These are phyloP conservation scores for Pichia cephalocereana DNA, from an alignment of 805 yeast genomes.

Conservation along the genomic window DNA sequence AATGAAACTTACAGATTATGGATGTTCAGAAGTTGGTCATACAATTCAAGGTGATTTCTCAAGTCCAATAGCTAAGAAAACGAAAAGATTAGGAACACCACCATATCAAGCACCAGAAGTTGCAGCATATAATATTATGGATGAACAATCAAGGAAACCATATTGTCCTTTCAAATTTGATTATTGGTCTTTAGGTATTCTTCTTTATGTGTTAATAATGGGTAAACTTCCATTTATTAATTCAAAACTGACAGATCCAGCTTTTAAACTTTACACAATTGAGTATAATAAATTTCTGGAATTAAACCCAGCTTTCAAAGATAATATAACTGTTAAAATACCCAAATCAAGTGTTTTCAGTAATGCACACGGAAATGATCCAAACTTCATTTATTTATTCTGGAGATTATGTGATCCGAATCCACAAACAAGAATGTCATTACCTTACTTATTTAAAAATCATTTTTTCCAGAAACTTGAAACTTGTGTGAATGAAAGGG, in stretches of 20 bases:
- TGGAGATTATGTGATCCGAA: slow-evolving; percentile 70
- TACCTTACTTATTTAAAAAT: slow-evolving; percentile 47
- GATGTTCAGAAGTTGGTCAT: slow-evolving; percentile 62
- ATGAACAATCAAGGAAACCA: slow-evolving; percentile 16
- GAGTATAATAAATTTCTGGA: slow-evolving; percentile 28
- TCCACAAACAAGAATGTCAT: slow-evolving; percentile 40
- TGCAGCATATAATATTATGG: slow-evolving; percentile 34
- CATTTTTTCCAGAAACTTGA: slow-evolving; percentile 55
- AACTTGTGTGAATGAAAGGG: slow-evolving; percentile 45
- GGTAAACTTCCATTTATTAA: slow-evolving; percentile 52
- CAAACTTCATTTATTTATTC: slow-evolving; percentile 23
- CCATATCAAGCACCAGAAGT: slow-evolving; percentile 80
- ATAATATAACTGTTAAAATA: slow-evolving; percentile 45
- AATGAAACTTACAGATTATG: slow-evolving; percentile 67
- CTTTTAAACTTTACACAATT: slow-evolving; percentile 46
- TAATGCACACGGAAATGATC: slow-evolving; percentile 14
- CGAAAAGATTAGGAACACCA: slow-evolving; percentile 64
- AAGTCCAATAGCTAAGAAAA: slow-evolving; percentile 28
- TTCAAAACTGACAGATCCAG: slow-evolving; percentile 37
- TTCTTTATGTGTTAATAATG: slow-evolving; percentile 51
- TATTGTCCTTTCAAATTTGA: slow-evolving; percentile 60
- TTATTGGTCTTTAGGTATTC: slow-evolving; percentile 64
- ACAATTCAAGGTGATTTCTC: slow-evolving; percentile 39
- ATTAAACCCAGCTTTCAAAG: slow-evolving; percentile 38
- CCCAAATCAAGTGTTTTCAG: slow-evolving; percentile 29